A percentile compares a stretch with the other conserved stretches of the same genome.
Evolutionary conservation across 768 basidiomycete genomes (phyloP).

Genomic region (Boletus insuetus): DNA sequence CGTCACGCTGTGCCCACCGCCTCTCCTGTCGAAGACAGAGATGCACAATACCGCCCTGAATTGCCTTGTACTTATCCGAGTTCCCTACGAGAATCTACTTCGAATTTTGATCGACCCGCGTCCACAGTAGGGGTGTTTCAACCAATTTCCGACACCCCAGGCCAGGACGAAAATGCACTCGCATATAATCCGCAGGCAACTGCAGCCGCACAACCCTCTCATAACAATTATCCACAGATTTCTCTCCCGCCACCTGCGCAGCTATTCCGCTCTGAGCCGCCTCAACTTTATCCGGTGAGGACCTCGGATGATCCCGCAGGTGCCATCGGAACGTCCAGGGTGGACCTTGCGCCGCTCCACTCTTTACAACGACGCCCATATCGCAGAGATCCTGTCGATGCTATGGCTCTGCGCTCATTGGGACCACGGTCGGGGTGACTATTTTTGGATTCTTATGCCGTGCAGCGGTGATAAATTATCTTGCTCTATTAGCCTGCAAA

Average conservation of each 20-base stretch:
- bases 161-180: slow-evolving; percentile 8
- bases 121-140: slow-evolving; percentile 18
- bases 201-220: slow-evolving; percentile 5
- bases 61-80: slow-evolving; percentile 16
- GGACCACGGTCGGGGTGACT: slow-evolving; percentile 37
- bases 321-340: slow-evolving; percentile 27
- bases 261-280: slow-evolving; percentile 26
- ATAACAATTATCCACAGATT: slow-evolving; percentile 18
- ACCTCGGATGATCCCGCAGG: slow-evolving; percentile 17
- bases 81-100: slow-evolving; percentile 18
- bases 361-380: slow-evolving; percentile 57
- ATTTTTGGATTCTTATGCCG: slow-evolving; percentile 18
- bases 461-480: slow-evolving; percentile 23
- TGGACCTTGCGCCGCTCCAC: slow-evolving; percentile 57
- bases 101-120: slow-evolving; percentile 19
- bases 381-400: slow-evolving; percentile 59
- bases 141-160: neutral
- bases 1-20: slow-evolving; percentile 2
- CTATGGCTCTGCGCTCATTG: slow-evolving; percentile 54
- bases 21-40: slow-evolving; percentile 12
- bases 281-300: slow-evolving; percentile 31
- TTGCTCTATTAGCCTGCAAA: slow-evolving; percentile 15
- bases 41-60: slow-evolving; percentile 11
- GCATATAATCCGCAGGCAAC: slow-evolving; percentile 10
- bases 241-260: slow-evolving; percentile 35